Conservation (phyloP, 2,329 filamentous ascomycete genomes). For the Ceratocystis diversiconidia region DNA sequence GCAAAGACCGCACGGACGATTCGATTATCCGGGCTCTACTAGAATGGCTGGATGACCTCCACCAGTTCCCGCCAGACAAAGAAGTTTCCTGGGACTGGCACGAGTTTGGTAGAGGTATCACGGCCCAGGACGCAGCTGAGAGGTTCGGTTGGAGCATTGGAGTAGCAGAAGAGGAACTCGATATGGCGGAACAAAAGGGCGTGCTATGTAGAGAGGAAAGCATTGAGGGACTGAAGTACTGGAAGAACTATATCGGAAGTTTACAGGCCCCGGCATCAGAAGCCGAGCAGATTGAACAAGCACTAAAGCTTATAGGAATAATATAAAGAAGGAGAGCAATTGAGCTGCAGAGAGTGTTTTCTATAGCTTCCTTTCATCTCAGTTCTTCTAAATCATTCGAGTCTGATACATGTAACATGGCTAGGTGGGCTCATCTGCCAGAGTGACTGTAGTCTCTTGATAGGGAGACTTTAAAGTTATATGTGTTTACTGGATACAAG, state of each 20-base stretch:
- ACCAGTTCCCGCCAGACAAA: slow-evolving; percentile 48
- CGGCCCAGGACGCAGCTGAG: slow-evolving; percentile 76
- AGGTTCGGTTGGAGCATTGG: slow-evolving; percentile 94
- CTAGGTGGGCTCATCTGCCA: too few relatives aligned
- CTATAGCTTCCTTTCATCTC: not conserved
- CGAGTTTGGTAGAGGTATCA: slow-evolving; percentile 69
- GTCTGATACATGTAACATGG: too few relatives aligned
- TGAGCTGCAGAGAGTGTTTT: not conserved
- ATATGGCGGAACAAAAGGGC: slow-evolving; percentile 91
- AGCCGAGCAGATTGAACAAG: slow-evolving; percentile 32
- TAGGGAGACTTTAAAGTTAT: too few relatives aligned
- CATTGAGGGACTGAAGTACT: slow-evolving; percentile 81
- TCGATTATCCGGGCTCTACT: slow-evolving; percentile 67
- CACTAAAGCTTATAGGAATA: slow-evolving; percentile 32
- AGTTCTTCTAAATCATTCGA: too few relatives aligned
- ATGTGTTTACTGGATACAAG: too few relatives aligned
- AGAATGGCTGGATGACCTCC: slow-evolving; percentile 62
- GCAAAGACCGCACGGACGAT: slow-evolving; percentile 76
- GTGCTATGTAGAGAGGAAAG: slow-evolving; percentile 81
- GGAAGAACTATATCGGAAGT: slow-evolving; percentile 60
- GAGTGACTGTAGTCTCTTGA: too few relatives aligned
- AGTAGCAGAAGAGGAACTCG: slow-evolving; percentile 84
- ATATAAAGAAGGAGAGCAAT: slow-evolving; percentile 21
- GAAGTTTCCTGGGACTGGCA: slow-evolving; percentile 62
- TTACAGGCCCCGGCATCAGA: slow-evolving; percentile 25